phyloP scores from a whole-genome alignment of 2,329 filamentous ascomycete genomes.

The Colletotrichum somersetense region DNA sequence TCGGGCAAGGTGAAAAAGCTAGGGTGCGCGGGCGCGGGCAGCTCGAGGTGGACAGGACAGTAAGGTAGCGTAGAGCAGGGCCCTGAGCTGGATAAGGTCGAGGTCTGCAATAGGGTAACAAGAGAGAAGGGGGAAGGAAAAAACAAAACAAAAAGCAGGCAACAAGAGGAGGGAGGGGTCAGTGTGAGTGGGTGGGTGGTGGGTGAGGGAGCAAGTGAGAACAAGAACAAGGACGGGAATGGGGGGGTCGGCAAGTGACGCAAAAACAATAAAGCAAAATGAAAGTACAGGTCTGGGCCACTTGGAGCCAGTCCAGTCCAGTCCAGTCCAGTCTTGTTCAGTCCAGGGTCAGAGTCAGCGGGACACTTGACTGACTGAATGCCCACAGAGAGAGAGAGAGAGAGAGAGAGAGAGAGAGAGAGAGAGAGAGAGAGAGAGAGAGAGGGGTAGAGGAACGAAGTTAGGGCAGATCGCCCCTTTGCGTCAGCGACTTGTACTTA shows the following conservation, averaged over 20 bases:
- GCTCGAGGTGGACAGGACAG: neutral
- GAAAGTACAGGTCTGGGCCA: constrained; percentile 26
- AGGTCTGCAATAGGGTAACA: constrained; percentile 6
- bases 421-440: no score
- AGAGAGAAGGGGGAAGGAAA: neutral
- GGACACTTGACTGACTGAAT: constrained; percentile 9
- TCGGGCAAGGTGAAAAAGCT: neutral
- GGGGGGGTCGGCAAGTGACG: constrained; percentile 13
- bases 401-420: neutral
- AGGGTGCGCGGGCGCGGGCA: neutral
- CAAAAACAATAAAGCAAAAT: neutral
- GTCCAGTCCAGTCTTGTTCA: constrained; percentile 3
- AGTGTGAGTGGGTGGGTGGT: neutral
- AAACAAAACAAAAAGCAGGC: constrained; percentile 11
- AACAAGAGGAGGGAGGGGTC: constrained; percentile 29
- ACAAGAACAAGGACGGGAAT: neutral
- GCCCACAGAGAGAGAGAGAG: neutral
- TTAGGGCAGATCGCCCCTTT: neutral
- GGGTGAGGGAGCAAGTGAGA: neutral
- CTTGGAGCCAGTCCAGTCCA: constrained; percentile 30
- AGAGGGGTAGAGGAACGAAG: neutral
- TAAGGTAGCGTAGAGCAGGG: neutral
- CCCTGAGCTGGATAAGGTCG: constrained; percentile 11
- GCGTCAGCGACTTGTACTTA: constrained; percentile 18
- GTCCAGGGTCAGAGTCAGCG: constrained; percentile 18